Base-by-base conservation (phyloP, 352 stramenopile genomes). In the Phytophthora pinifolia region DNA sequence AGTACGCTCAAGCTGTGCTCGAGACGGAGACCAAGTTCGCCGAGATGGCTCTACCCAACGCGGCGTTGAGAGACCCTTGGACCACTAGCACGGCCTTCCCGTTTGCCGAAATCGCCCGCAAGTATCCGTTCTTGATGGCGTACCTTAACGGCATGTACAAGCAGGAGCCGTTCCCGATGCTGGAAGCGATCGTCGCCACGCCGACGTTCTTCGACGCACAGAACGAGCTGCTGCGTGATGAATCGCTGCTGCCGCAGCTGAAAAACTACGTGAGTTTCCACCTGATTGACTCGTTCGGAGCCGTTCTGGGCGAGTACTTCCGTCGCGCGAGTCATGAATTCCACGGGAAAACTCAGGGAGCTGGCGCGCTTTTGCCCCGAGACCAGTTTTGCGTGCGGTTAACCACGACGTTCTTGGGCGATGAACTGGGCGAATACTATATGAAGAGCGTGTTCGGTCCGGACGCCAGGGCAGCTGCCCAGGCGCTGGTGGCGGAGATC, bases 361-460 rank as follows among this genome's bases (percentile, higher is more conserved):
- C 48, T 0, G 54, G 61, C 3, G 46, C 46, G 20, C 59, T 82
- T 14, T 32, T 68, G 6, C 56, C 75, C 4, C 68, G 75, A 13
- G 57, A 69, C n/a, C 46, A 80, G 50, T 88, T 74, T 31, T 88
- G 78, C 42, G 77, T 94, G 38, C 63, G 72, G 29, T 68, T 86
- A 42, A 94, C 89, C 4, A 92, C 96, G 27, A 51, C 35, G 14
- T 89, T 84, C 41, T 51, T 98, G 13, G 89, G 89, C 32, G 87
- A 96, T 58, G 77, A 92, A 47, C 47, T 98, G 29, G 89, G 89
- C 4, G 74, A 96, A 54, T 74, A 96, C 33, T 98, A 96, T 60
- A 94, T 94, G 69, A 65, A 74, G 22, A 74, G 88, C 25, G 85
- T 96, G 44, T 98, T 98, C 70, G 83, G 86, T 54, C 63, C 76